Base-by-base conservation (phyloP, 1,284 basidiomycete species). In the Ustilago sp. region DNA sequence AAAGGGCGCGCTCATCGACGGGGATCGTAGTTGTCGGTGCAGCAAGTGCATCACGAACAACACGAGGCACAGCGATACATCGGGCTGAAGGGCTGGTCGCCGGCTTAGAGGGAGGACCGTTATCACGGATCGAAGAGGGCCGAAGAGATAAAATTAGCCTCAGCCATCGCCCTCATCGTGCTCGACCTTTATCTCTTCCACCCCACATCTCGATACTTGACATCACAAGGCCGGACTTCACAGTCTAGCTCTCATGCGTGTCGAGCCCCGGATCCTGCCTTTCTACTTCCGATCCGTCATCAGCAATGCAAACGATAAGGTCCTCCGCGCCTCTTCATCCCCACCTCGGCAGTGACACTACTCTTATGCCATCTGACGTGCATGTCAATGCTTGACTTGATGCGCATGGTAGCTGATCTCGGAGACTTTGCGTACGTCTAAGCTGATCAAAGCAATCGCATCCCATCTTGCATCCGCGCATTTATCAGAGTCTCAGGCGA, bases 361-460 rank as follows among this genome's bases (percentile, higher is more conserved):
- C 48, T 50, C 28, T 45, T 11, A 45, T 45, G 43, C 43, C n/a
- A n/a, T 35, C 34, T 35, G 51, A 35, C 34, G 34, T 34, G 50
- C 34, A 35, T 52, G 50, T 15, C 15, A n/a, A 50, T 32, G 48
- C 48, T 53, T 17, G 19, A 13, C 34, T 34, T 53, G 34, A 28
- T 53, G 51, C 51, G 17, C 34, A 53, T 36, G 51, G 36, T 34
- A 53, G 51, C 51, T 36, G 13, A 15, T 19, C 6, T 48, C 56
- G 56, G 56, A 58, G 56, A 48, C 13, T 58, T 58, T 58, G 56
- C 45, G 56, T 58, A 58, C 23, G 43, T 48, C 56, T 58, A 47
- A 47, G 23, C 23, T 31, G n/a, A 13, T 32, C 32, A 28, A 50
- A 31, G 48, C 6, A 31, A 12, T 32, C n/a, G 11, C 13, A 31